Evolutionary conservation across 163 green algal genomes (phyloP), one percentile per base, ranked within the genome.

Genomic region (Chlamydomonas reinhardtii): DNA sequence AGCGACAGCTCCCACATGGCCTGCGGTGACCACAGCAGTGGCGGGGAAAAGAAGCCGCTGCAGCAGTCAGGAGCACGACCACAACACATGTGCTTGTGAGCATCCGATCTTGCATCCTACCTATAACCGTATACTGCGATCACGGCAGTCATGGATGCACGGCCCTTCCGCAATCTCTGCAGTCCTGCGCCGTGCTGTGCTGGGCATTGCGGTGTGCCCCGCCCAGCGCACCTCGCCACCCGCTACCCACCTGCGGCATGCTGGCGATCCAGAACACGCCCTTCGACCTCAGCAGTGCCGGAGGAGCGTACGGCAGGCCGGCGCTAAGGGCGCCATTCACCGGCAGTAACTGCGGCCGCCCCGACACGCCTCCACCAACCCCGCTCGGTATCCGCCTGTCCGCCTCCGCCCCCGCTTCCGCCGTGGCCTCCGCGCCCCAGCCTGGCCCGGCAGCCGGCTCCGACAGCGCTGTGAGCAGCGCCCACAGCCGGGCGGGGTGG

Each of bases 261-360:
- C 74, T 86, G 8, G 88, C 88, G 15, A 93, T 52, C 84, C 89
- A 93, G 24, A 93, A 85, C 39, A 90, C 85, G 15, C 90, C 90
- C 73, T 93, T 93, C 64, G 77, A 80, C 0, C 90, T 76, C 1
- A 92, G 85, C 48, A 91, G 72, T 24, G 39, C 25, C 25, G 25
- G 76, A 20, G 91, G 37, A 43, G 34, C 19, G 43, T 56, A 73
- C 56, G 81, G 81, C 70, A 85, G 34, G 9, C 2, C 43, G 69
- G 24, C 2, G 37, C 37, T 17, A 29, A 5, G 8, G 37, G 24
- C 14, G 20, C 27, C 29, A 15, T 9, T 0, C 73, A 70, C n/a
- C 61, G 61, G 19, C 61, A 9, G 29, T n/a, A 39, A 3, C 29
- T 5, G 29, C 64, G 64, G 64, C 64, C 2, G 64, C 64, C 29